A percentile compares a stretch with the other conserved stretches of the same genome.
Evolutionary conservation across 306 rosid genomes (phyloP).

Genomic region (Styphnolobium japonicum): DNA sequence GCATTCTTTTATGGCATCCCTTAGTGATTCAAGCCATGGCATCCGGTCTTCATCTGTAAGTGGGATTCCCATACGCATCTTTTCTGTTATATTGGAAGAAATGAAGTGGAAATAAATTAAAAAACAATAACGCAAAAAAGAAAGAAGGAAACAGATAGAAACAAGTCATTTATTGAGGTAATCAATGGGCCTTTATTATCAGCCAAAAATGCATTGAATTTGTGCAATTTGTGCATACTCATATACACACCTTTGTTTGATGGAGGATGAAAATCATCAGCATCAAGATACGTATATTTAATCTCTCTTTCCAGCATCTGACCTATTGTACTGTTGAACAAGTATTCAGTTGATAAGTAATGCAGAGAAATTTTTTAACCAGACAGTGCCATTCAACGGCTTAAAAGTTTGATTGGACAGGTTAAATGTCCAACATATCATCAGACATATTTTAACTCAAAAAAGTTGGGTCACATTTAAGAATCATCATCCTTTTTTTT

Average conservation of each 20-base stretch:
- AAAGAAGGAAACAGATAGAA: not conserved
- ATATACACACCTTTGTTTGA: conserved; percentile 65
- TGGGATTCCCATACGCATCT: conserved; percentile 73
- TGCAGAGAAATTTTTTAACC: not conserved
- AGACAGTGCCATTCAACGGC: not conserved
- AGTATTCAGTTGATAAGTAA: conserved; percentile 7
- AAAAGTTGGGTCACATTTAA: not conserved
- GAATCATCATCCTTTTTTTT: not conserved
- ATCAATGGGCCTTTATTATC: not conserved
- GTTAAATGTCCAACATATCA: not conserved
- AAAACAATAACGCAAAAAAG: not conserved
- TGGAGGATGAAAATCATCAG: conserved; percentile 79
- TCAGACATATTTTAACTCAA: not conserved
- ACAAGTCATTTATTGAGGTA: not conserved
- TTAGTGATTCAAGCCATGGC: conserved; percentile 82
- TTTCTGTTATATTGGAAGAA: conserved; percentile 43
- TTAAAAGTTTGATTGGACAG: not conserved
- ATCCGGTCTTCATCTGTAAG: conserved; percentile 71
- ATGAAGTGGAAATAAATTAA: not conserved
- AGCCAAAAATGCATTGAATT: not conserved
- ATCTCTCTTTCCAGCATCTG: conserved; percentile 56
- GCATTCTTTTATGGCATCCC: conserved; percentile 34
- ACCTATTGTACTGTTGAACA: conserved; percentile 68
- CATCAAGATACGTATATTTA: conserved; percentile 62
- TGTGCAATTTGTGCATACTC: not conserved